Percentiles rank a stretch among this genome's conserved stretches.
phyloP scores from a whole-genome alignment of 2,329 filamentous ascomycete genomes.

The Fusarium sp. region DNA sequence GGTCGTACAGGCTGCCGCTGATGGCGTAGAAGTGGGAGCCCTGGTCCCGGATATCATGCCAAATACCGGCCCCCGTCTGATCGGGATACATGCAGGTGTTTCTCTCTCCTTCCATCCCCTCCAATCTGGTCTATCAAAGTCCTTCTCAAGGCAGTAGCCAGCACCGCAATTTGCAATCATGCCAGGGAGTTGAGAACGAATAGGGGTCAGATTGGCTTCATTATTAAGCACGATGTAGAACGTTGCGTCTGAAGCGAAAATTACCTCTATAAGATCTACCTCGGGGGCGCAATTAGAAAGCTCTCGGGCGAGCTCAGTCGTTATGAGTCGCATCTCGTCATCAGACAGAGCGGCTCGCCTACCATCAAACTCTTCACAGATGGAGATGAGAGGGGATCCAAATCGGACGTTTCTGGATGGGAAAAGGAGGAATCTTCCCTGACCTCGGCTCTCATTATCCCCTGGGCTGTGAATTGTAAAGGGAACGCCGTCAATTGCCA shows the following conservation, averaged over 20 bases:
- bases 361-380: not conserved
- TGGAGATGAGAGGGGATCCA: not conserved
- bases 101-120: not conserved
- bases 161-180: not conserved
- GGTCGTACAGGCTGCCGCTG: not conserved
- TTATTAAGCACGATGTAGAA: not conserved
- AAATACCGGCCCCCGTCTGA: not conserved
- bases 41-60: not conserved
- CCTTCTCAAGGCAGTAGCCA: not conserved
- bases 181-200: not conserved
- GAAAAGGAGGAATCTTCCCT: not conserved
- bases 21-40: not conserved
- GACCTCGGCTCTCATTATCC: not conserved
- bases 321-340: not conserved
- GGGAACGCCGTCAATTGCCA: not conserved
- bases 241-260: not conserved
- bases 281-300: not conserved
- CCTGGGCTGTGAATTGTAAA: not conserved
- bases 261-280: not conserved
- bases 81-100: not conserved
- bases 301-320: not conserved
- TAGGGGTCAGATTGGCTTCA: not conserved
- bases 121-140: not conserved
- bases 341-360: not conserved
- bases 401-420: not conserved